Base-by-base conservation (phyloP, 345 rosid species). In the Moringa oleifera region DNA sequence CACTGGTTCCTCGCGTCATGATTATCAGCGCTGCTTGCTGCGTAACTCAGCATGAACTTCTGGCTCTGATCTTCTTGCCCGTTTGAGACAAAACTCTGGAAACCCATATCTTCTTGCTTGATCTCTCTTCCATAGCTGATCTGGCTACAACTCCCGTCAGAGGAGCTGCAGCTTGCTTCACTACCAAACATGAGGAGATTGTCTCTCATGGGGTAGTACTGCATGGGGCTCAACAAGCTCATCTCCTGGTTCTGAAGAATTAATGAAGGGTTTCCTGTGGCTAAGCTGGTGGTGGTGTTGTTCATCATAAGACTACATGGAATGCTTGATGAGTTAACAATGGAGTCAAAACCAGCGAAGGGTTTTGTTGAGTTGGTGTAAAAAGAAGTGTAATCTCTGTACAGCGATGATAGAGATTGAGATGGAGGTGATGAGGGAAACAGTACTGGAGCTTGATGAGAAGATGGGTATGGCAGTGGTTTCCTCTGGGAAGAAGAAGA, bases 161-260 rank as follows among this genome's bases (percentile, higher is more conserved):
- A 85, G 15, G 86, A 80, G 33, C 81, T 85, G 71, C 80, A 81
- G 37, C 89, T 83, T 64, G 79, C 78, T 67, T 70, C 89, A 74
- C 84, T 75, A 33, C 92, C 89, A 79, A 80, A 81, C 60, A 73
- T 62, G 25, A 85, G 65, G 20, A 81, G 50, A 66, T 82, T 83
- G 23, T 73, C 78, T 41, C 75, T 84, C 46, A 73, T 57, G 51
- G 77, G 77, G 63, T 71, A 67, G 37, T 78, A 71, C 47, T 73
- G 75, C 71, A 68, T 53, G 28, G 79, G 68, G 69, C 75, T 73
- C 57, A 71, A 6, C 58, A 66, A 47, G 18, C 54, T 41, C 28
- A 4, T 5, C 6, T 74, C 78, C 17, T 71, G 84, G 52, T 18
- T 59, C 47, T 67, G 77, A 33, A 64, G 59, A 23, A 58, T 25